Evolutionary conservation across 148 eudicot species (phyloP).

Genomic region (Rhododendron molle): DNA sequence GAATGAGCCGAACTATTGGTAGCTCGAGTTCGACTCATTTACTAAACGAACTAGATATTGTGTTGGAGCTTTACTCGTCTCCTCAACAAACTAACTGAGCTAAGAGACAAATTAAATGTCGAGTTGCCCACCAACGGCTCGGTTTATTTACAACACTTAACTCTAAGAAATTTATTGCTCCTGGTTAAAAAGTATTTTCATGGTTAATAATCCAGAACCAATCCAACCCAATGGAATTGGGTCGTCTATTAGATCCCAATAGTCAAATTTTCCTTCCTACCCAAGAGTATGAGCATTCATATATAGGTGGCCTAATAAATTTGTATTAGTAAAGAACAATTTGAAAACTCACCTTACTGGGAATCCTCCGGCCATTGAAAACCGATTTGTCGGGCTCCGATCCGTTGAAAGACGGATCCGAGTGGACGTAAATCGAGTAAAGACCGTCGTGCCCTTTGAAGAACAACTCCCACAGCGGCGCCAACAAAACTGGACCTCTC

Average conservation of each 20-base stretch:
- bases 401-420: constrained; percentile 29
- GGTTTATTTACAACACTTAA: no score
- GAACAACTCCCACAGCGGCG: constrained; percentile 73
- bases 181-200: background rate
- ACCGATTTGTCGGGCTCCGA: constrained; percentile 36
- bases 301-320: background rate
- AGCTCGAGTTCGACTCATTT: background rate
- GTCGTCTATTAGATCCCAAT: background rate
- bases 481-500: constrained; percentile 37
- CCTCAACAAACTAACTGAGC: background rate
- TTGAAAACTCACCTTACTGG: constrained; percentile 56
- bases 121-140: no score
- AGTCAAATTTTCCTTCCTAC: background rate
- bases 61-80: no score
- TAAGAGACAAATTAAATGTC: no score
- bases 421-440: constrained; percentile 64
- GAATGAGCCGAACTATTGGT: background rate
- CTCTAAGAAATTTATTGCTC: no score
- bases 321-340: no score
- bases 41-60: background rate
- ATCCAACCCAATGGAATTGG: background rate
- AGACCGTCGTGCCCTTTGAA: constrained; percentile 56
- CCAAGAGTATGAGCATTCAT: background rate
- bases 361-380: constrained; percentile 53
- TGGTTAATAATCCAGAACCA: background rate